These are phyloP conservation scores for Fomitopsis serialis DNA, from an alignment of 768 basidiomycete species.

Conservation along the genomic window DNA sequence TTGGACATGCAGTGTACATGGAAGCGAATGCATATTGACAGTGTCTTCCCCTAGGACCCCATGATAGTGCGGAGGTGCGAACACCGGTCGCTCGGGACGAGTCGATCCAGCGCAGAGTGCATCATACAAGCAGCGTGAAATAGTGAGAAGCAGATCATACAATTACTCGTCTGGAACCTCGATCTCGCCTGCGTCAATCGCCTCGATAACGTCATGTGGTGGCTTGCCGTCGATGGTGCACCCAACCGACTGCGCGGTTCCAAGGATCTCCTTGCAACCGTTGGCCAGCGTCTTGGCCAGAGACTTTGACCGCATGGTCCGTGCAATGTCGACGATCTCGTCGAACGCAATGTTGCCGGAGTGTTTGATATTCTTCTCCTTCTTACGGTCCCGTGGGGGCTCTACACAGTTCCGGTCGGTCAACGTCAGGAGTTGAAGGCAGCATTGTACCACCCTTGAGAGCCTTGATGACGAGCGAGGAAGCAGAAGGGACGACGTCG, in stretches of 20 bases:
- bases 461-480: slow-evolving; percentile 94
- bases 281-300: slow-evolving; percentile 88
- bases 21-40: too few relatives aligned
- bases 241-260: slow-evolving; percentile 94
- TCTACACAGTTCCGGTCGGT: slow-evolving; percentile 40
- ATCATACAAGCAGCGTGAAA: neutral
- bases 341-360: slow-evolving; percentile 89
- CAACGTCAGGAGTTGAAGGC: neutral
- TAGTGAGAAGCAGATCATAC: neutral
- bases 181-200: slow-evolving; percentile 77
- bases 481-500: slow-evolving; percentile 94
- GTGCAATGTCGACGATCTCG: slow-evolving; percentile 92
- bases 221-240: slow-evolving; percentile 94
- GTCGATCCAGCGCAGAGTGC: neutral
- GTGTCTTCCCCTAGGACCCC: too few relatives aligned
- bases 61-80: too few relatives aligned
- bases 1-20: too few relatives aligned
- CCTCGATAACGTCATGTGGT: slow-evolving; percentile 90
- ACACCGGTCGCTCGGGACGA: too few relatives aligned
- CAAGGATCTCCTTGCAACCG: slow-evolving; percentile 95
- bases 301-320: slow-evolving; percentile 93
- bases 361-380: slow-evolving; percentile 99
- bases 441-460: slow-evolving; percentile 72
- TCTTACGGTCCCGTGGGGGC: slow-evolving; percentile 98
- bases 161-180: slow-evolving; percentile 77